phyloP scores from a whole-genome alignment of 1,139 yeast species.

The Diutina catenulata region DNA sequence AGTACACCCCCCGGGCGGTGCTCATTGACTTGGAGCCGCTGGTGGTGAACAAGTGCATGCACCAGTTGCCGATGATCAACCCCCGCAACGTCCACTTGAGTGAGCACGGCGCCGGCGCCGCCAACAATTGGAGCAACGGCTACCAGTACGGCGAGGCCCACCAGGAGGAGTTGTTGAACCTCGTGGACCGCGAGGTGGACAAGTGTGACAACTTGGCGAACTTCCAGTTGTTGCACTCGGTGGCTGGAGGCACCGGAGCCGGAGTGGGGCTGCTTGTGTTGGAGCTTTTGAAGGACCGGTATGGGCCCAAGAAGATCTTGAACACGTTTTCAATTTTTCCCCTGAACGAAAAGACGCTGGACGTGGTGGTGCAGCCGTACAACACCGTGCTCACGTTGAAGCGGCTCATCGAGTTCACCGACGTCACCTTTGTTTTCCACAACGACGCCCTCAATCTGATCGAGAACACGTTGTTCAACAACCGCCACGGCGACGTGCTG shows the following conservation, averaged over 20 bases:
- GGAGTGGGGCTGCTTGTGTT: constrained; percentile 82
- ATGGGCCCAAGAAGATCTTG: constrained; percentile 64
- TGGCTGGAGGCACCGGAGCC: constrained; percentile 98
- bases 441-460: constrained; percentile 64
- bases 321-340: constrained; percentile 88
- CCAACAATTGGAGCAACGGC: constrained; percentile 93
- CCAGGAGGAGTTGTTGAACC: constrained; percentile 62
- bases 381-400: constrained; percentile 75
- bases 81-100: constrained; percentile 76
- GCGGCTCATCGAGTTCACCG: constrained; percentile 74
- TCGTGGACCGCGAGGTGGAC: constrained; percentile 85
- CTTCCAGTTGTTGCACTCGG: constrained; percentile 84
- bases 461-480: constrained; percentile 20
- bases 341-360: constrained; percentile 62
- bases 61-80: constrained; percentile 60
- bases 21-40: constrained; percentile 87
- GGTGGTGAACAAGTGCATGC: constrained; percentile 51
- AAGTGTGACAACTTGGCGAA: constrained; percentile 85
- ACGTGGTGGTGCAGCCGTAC: constrained; percentile 95
- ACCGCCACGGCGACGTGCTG: constrained; percentile 40
- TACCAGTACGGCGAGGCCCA: constrained; percentile 63
- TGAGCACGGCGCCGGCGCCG: constrained; percentile 82
- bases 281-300: constrained; percentile 71
- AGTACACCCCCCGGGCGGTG: constrained; percentile 80
- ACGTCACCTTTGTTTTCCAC: constrained; percentile 79